These are phyloP conservation scores for Leccinum huronense DNA, from an alignment of 1,284 basidiomycete genomes.

Conservation along the genomic window DNA sequence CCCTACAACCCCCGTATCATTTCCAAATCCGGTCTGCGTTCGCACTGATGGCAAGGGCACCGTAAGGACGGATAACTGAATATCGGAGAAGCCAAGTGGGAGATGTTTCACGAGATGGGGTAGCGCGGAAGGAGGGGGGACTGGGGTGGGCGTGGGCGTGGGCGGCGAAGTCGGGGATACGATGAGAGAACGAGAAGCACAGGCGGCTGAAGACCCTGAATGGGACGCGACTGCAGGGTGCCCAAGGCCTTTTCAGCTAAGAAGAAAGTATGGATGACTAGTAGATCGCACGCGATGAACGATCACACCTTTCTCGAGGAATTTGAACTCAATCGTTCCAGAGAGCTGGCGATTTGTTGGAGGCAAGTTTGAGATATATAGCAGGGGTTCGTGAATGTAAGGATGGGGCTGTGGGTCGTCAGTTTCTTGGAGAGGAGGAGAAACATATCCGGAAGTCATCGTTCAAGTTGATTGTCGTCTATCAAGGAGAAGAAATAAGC, in stretches of 20 bases:
- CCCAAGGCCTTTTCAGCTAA: slow-evolving; percentile 86
- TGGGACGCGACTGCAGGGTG: slow-evolving; percentile 71
- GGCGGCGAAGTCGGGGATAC: slow-evolving; percentile 71
- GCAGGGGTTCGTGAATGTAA: slow-evolving; percentile 74
- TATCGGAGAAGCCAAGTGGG: slow-evolving; percentile 64
- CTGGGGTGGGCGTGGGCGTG: slow-evolving; percentile 39
- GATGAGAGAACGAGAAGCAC: slow-evolving; percentile 68
- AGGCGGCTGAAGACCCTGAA: slow-evolving; percentile 55
- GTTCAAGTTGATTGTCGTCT: slow-evolving; percentile 26
- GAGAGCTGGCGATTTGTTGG: slow-evolving; percentile 49
- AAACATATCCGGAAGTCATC: slow-evolving; percentile 40
- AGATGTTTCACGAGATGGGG: slow-evolving; percentile 79
- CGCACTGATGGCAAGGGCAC: slow-evolving; percentile 67
- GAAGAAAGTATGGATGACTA: slow-evolving; percentile 15
- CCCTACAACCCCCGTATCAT: slow-evolving; percentile 74
- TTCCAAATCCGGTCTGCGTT: slow-evolving; percentile 68
- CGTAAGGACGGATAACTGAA: slow-evolving; percentile 71
- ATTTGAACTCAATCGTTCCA: slow-evolving; percentile 77
- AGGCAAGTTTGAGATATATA: slow-evolving; percentile 74
- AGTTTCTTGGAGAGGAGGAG: slow-evolving; percentile 34
- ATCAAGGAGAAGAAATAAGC: slow-evolving; percentile 10
- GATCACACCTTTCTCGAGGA: slow-evolving; percentile 67
- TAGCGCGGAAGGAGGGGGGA: slow-evolving; percentile 69
- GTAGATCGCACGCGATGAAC: slow-evolving; percentile 13
- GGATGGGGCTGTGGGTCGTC: slow-evolving; percentile 53